Evolutionary conservation across 805 yeast genomes (phyloP).

Genomic region (Myxozyma melibiosi): DNA sequence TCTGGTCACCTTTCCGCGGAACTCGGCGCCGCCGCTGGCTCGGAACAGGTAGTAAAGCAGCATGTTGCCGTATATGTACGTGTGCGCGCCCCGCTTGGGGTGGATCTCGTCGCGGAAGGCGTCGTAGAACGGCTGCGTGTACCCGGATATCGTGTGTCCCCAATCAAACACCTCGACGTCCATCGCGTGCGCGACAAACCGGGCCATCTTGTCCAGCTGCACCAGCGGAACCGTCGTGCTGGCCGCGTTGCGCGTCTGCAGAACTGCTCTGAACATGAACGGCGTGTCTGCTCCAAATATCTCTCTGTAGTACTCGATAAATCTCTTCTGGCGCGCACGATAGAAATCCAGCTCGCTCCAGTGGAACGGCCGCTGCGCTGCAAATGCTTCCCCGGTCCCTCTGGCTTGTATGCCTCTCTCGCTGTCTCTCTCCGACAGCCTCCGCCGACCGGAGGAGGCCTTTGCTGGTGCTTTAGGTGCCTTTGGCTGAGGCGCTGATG

Average conservation of each 20-base stretch:
- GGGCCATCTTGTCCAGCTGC: conserved; percentile 11
- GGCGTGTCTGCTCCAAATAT: conserved; percentile 19
- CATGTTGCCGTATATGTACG: conserved; percentile 17
- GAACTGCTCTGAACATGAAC: conserved; percentile 15
- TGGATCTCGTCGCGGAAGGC: conserved; percentile 4
- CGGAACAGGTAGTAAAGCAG: conserved; percentile 19
- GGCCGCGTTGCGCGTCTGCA: neutral
- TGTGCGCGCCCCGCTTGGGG: conserved; percentile 1
- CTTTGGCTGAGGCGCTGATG: neutral
- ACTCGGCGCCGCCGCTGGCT: conserved; percentile 24
- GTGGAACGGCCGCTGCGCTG: conserved; percentile 2
- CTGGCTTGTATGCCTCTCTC: neutral
- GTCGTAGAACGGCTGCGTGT: no score
- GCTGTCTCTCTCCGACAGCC: neutral
- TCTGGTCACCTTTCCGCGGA: conserved; percentile 1
- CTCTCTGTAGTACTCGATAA: neutral
- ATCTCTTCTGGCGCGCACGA: conserved; percentile 1
- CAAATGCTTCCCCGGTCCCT: neutral
- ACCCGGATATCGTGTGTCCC: conserved; percentile 12
- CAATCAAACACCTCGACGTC: conserved; percentile 21
- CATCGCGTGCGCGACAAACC: neutral
- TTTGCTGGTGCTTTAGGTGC: conserved; percentile 8
- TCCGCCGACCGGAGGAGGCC: no score
- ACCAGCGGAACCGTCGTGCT: neutral
- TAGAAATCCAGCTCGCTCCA: conserved; percentile 15